Evolutionary conservation across 768 basidiomycete species (phyloP).

Genomic region (Strobilomyces echinocephalus): DNA sequence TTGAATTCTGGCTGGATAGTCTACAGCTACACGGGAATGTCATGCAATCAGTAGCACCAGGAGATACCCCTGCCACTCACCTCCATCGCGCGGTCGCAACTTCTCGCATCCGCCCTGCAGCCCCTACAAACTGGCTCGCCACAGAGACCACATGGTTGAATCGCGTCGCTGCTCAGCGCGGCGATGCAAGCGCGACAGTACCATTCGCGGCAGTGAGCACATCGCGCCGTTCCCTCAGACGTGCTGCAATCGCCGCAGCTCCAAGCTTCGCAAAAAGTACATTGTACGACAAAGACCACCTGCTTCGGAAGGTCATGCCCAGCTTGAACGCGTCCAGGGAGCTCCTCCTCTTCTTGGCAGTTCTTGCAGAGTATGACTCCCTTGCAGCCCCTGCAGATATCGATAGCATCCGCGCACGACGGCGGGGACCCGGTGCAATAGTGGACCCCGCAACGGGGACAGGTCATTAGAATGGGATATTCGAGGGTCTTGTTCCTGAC

Average conservation of each 20-base stretch:
- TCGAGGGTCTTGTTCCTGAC: not conserved
- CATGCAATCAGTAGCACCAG: not conserved
- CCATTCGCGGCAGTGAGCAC: conserved; percentile 1
- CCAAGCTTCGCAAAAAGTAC: conserved; percentile 3
- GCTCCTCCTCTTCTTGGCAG: conserved; percentile 13
- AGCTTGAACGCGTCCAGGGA: not conserved
- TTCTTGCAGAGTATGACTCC: not conserved
- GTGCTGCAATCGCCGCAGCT: conserved; percentile 5
- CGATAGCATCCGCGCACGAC: not conserved
- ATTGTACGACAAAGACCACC: not conserved
- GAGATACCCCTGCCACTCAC: not conserved
- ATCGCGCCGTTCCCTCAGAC: not conserved
- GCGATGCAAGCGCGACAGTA: conserved; percentile 1
- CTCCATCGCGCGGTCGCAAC: not conserved
- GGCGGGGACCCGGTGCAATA: not conserved
- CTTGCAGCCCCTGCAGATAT: conserved; percentile 7
- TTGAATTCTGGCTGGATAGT: not conserved
- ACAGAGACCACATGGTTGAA: conserved; percentile 4
- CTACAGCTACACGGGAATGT: not conserved
- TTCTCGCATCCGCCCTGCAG: not conserved
- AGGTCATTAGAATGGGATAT: conserved; percentile 4
- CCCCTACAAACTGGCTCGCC: not conserved
- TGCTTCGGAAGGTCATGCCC: not conserved
- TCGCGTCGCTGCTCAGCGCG: not conserved
- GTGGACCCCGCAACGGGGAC: conserved; percentile 12